phyloP scores from a whole-genome alignment of 495 filamentous ascomycete species.

The Aspergillus hancockii region DNA sequence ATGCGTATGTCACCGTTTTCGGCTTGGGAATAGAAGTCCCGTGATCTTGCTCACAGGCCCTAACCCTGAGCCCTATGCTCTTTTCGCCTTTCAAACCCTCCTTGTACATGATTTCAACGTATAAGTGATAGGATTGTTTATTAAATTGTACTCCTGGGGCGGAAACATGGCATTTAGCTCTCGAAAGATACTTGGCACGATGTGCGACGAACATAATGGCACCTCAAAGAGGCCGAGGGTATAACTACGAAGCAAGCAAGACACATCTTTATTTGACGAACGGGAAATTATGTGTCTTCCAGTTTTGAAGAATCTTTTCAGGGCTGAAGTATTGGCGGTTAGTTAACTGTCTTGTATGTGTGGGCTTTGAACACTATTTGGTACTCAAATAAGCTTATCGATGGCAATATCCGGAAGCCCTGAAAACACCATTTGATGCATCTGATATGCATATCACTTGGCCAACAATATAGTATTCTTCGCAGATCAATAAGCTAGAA shows the following conservation, averaged over 20 bases:
- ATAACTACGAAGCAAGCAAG: background rate
- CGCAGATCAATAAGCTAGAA: background rate
- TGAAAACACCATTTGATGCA: background rate
- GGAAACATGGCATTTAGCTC: background rate
- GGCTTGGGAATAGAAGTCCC: conserved; percentile 6
- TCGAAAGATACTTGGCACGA: background rate
- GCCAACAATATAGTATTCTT: background rate
- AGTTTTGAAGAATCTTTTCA: no score
- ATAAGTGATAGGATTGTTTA: background rate
- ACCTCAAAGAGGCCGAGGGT: background rate
- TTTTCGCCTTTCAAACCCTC: no score
- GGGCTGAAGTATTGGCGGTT: no score
- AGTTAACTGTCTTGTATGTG: no score
- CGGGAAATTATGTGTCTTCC: background rate
- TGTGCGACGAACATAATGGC: background rate
- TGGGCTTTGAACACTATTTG: no score
- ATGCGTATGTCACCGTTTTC: background rate
- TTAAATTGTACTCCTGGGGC: background rate
- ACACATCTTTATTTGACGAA: background rate
- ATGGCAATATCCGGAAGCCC: background rate
- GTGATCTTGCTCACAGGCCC: conserved; percentile 11
- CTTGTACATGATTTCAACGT: background rate
- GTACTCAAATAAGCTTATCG: background rate
- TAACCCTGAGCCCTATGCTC: conserved; percentile 18
- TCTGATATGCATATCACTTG: background rate